Conservation (phyloP, 371 early-diverging fungal species). For the Rhizomucor pusillus region DNA sequence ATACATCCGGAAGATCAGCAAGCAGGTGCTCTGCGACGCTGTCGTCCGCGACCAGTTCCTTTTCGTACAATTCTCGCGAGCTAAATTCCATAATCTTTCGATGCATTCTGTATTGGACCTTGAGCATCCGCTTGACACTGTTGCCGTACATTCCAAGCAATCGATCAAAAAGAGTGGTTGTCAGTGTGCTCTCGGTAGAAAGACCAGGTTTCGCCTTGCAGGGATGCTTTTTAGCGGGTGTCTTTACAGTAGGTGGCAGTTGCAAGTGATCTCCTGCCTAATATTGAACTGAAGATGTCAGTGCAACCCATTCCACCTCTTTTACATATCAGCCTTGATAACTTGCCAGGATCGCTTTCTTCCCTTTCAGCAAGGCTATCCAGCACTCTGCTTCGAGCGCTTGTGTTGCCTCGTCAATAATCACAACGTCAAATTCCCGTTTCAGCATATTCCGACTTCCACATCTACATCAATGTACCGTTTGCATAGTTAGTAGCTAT, state of each 20-base stretch:
- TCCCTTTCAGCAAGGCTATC: constrained; percentile 81
- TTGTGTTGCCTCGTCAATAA: constrained; percentile 96
- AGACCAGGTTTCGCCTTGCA: constrained; percentile 18
- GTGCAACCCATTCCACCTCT: no score
- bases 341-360: constrained; percentile 71
- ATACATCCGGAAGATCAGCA: constrained; percentile 59
- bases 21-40: constrained; percentile 69
- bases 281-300: not conserved
- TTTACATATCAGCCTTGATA: not conserved
- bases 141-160: constrained; percentile 56
- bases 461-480: constrained; percentile 22
- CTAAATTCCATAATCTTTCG: constrained; percentile 79
- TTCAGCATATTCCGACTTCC: constrained; percentile 55
- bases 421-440: constrained; percentile 81
- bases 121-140: constrained; percentile 64
- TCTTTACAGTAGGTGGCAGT: constrained; percentile 82
- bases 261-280: constrained; percentile 95
- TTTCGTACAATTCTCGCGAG: constrained; percentile 61
- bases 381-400: constrained; percentile 89
- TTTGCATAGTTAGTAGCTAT: no score
- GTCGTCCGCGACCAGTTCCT: constrained; percentile 61
- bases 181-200: constrained; percentile 29
- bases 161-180: constrained; percentile 70
- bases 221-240: constrained; percentile 15
- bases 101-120: constrained; percentile 91